A percentile compares a stretch with the other conserved stretches of the same genome.
Evolutionary conservation across 805 yeast genomes (phyloP).

Genomic region (Myxozyma nipponensis): DNA sequence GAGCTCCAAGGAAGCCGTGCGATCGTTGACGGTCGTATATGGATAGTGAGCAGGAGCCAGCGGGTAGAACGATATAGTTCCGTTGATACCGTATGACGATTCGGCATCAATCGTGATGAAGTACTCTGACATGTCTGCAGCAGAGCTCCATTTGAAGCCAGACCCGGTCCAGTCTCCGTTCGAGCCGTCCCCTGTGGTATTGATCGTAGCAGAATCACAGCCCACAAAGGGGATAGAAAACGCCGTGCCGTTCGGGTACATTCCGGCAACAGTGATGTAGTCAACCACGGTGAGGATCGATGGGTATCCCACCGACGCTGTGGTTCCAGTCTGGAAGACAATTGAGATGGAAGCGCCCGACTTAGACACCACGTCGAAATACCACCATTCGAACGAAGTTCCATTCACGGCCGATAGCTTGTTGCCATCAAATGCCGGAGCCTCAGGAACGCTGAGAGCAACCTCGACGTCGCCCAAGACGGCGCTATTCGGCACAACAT

Average conservation of each 20-base stretch:
- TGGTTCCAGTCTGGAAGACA: constrained; percentile 5
- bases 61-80: not conserved
- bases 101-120: constrained; percentile 3
- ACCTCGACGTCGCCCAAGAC: not conserved
- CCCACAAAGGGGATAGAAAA: constrained; percentile 6
- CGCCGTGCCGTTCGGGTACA: constrained; percentile 7
- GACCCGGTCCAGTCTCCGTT: constrained; percentile 8
- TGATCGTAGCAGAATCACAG: constrained; percentile 2
- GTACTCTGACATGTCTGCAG: constrained; percentile 9
- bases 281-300: not conserved
- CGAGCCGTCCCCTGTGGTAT: constrained; percentile 9
- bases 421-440: constrained; percentile 6
- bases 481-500: not conserved
- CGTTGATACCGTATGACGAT: constrained; percentile 1
- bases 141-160: constrained; percentile 6
- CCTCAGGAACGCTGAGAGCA: not conserved
- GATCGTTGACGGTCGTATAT: not conserved
- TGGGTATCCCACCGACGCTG: constrained; percentile 4
- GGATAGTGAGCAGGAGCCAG: constrained; percentile 12
- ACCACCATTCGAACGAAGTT: constrained; percentile 14
- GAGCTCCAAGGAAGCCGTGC: constrained; percentile 1
- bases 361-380: constrained; percentile 13
- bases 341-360: constrained; percentile 3
- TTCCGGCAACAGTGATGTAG: constrained; percentile 5
- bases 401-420: constrained; percentile 6